These are phyloP conservation scores for Fragilariopsis cylindrus DNA, from an alignment of 108 stramenopile genomes.

Conservation along the genomic window DNA sequence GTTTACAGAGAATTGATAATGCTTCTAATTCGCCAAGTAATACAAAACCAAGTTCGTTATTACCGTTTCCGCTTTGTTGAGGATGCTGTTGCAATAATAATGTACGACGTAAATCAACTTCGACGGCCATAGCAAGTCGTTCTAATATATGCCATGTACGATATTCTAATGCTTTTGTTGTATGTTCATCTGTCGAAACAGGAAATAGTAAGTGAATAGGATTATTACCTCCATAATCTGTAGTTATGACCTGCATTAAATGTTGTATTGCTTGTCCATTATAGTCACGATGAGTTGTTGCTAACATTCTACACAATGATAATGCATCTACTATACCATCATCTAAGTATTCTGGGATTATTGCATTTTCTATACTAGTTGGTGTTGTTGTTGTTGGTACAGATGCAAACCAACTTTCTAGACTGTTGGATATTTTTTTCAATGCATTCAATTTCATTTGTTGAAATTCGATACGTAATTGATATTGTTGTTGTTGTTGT, in stretches of 20 bases:
- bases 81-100: neutral
- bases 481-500: neutral
- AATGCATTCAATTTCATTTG: slow-evolving; percentile 4
- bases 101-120: neutral
- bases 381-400: neutral
- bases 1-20: neutral
- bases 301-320: slow-evolving; percentile 14
- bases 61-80: too few relatives aligned
- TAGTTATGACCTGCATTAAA: neutral
- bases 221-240: neutral
- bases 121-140: neutral
- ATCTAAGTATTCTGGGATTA: neutral
- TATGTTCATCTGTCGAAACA: neutral
- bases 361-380: too few relatives aligned
- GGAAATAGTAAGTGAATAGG: neutral
- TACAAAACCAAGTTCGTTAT: neutral
- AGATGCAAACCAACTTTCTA: neutral
- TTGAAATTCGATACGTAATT: neutral
- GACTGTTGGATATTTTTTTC: neutral
- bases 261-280: neutral
- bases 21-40: neutral
- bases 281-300: slow-evolving; percentile 15
- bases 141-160: slow-evolving; percentile 1
- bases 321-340: neutral
- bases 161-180: neutral